These are phyloP conservation scores for Fusarium nurragi DNA, from an alignment of 2,329 filamentous ascomycete species.

Conservation along the genomic window DNA sequence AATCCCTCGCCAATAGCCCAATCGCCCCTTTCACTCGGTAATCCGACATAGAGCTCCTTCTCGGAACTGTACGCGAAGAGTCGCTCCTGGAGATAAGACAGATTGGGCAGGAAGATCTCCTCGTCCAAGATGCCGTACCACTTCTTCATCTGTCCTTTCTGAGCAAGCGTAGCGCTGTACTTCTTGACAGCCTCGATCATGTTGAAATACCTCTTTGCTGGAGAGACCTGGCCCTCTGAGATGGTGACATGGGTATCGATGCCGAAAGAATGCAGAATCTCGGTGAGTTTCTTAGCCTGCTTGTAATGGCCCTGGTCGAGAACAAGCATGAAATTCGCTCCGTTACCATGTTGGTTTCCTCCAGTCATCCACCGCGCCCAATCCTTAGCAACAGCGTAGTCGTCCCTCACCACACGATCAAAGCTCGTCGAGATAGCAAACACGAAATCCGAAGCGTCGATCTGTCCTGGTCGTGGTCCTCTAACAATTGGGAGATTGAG, in stretches of 20 bases:
- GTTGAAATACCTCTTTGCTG: constrained; percentile 51
- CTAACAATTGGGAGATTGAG: constrained; percentile 49
- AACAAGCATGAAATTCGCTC: constrained; percentile 54
- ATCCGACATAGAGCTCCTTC: constrained; percentile 53
- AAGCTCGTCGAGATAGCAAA: constrained; percentile 58
- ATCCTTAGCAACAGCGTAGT: constrained; percentile 53
- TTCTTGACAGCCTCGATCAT: constrained; percentile 49
- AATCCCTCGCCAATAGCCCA: constrained; percentile 53
- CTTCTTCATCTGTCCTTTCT: constrained; percentile 50
- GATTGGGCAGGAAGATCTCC: constrained; percentile 57
- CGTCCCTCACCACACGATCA: constrained; percentile 50
- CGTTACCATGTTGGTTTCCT: constrained; percentile 53
- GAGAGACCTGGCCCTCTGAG: constrained; percentile 46
- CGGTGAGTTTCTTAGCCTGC: constrained; percentile 48
- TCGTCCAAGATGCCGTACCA: constrained; percentile 59
- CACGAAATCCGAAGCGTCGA: constrained; percentile 54
- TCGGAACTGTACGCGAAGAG: constrained; percentile 50
- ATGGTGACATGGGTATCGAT: constrained; percentile 53
- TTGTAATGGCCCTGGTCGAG: constrained; percentile 51
- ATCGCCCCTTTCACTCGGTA: constrained; percentile 56
- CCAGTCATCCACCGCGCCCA: constrained; percentile 60
- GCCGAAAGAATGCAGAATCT: constrained; percentile 48
- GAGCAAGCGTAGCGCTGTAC: constrained; percentile 48
- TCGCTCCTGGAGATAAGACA: constrained; percentile 51
- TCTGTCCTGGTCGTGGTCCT: constrained; percentile 45